Evolutionary conservation across 306 rosid species (phyloP), one percentile per base, ranked within the genome.

Genomic region (Cucurbita pepo): DNA sequence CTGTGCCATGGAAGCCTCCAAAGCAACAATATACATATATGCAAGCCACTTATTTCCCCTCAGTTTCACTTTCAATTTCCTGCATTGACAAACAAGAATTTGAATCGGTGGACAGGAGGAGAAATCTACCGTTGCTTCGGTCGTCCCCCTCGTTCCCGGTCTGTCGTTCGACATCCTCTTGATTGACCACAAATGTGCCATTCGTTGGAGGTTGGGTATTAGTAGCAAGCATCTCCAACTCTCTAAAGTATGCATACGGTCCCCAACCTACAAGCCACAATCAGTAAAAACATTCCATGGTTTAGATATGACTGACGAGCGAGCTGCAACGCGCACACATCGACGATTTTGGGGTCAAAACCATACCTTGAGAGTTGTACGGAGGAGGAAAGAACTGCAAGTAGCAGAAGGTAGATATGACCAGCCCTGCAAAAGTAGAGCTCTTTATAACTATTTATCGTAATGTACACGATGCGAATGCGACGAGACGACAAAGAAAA

Each of bases 381-480:
- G 97, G 97, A 25, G 96, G 95, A 55, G 97, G 92, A 15, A 92
- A 92, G 82, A 89, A 88, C 77, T 92, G 95, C 82, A 92, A 82
- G 81, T 92, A 92, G 86, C 96, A 92, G 79, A 92, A 85, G 3
- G 90, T 80, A 67, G 96, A 82, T 71, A 89, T 81, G 8, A 56
- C 77, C 69, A 92, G 87, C 56, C 97, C 97, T 92, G 89, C 77
- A 65, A 84, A 79, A 64, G 71, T 51, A 51, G 50, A 38, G 76
- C 41, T 73, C 41, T 41, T 22, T 41, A 56, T 1, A 45, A 74
- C 76, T 56, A 81, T 78, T 55, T 45, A 78, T 53, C 3, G 5
- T 36, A 6, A 54, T 15, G 55, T 58, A 75, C 34, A 65, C 52
- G 8, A 74, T 22, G 55, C 43, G 1, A 13, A 22, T 11, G 1